These are phyloP conservation scores for Hypoxylon lienhwacheense DNA, from an alignment of 495 filamentous ascomycete genomes.

Conservation along the genomic window DNA sequence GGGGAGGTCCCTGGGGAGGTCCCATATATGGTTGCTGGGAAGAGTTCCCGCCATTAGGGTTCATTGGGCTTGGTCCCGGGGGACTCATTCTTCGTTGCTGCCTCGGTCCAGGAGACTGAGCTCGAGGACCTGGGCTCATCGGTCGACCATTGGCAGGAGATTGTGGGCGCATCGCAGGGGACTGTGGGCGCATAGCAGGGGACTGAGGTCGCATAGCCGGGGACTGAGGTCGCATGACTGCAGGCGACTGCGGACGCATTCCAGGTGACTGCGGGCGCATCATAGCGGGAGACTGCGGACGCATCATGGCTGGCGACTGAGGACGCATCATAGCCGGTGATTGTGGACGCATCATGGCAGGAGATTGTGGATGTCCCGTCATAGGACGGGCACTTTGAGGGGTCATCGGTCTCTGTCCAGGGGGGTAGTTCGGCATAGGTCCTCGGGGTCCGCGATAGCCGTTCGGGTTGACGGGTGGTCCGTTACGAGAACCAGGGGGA, in stretches of 20 bases:
- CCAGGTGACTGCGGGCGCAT: conserved; percentile 47
- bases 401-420: conserved; percentile 53
- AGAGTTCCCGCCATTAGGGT: conserved; percentile 46
- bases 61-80: conserved; percentile 64
- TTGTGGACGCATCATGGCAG: no score
- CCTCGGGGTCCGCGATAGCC: conserved; percentile 48
- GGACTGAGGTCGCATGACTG: conserved; percentile 39
- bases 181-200: conserved; percentile 47
- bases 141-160: conserved; percentile 39
- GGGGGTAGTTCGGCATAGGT: conserved; percentile 50
- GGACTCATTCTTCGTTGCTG: conserved; percentile 54
- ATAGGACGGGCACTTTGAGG: conserved; percentile 46
- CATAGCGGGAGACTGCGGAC: conserved; percentile 42
- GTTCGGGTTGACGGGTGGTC: conserved; percentile 42
- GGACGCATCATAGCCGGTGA: no score
- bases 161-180: conserved; percentile 37
- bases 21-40: conserved; percentile 34
- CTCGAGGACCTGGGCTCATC: conserved; percentile 48
- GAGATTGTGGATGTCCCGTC: conserved; percentile 43
- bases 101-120: conserved; percentile 45
- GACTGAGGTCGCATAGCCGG: conserved; percentile 45
- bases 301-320: conserved; percentile 29
- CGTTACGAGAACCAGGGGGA: conserved; percentile 43
- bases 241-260: conserved; percentile 44
- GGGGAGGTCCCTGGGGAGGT: conserved; percentile 31